Base-by-base conservation (phyloP, 2,329 filamentous ascomycete species). In the Hymenoscyphus albidus region DNA sequence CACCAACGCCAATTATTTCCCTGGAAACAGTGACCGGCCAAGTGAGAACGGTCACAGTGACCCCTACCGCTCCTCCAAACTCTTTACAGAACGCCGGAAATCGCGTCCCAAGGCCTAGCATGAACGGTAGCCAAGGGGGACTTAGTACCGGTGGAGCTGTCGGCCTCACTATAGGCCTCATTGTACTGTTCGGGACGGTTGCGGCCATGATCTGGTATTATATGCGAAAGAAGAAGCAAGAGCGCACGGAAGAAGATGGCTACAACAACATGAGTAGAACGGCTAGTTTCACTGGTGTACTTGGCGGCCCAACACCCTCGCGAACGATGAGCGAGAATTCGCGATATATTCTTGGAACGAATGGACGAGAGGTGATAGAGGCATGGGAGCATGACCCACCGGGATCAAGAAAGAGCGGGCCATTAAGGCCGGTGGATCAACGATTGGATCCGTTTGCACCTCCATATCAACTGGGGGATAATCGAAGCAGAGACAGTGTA, bases 401-500 rank as follows among this genome's bases (percentile, higher is more conserved):
- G 0, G 70, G 68, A 14, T 66, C 68, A 51, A 81, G 83, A 64
- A 81, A 82, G 63, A 84, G 80, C 67, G 83, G 82, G 73, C 74
- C 88, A 62, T 81, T 84, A 79, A 22, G 48, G 18, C 83, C 84
- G 9, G 81, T 87, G 62, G 86, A 89, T 71, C 86, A 86, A 39
- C 80, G 86, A 56, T 82, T 88, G 78, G 83, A 88, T 70, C 86
- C 86, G 0, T 87, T 84, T 67, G 81, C 83, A 58, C 80, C 81
- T 42, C 77, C 87, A 13, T 88, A 88, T 73, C 77, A 78, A 55
- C 79, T 83, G 18, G 77, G 77, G 56, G 48, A 54, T 27, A 86
- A 82, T 70, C 83, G 83, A 73, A 88, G 85, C 70, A 82, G 82
- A 66, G 86, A 88, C 73, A 88, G 85, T 72, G 77, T 89, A 72